A percentile compares a stretch with the other conserved stretches of the same genome.
Conservation (phyloP, 768 basidiomycete genomes). For the Botryobasidium botryosum region DNA sequence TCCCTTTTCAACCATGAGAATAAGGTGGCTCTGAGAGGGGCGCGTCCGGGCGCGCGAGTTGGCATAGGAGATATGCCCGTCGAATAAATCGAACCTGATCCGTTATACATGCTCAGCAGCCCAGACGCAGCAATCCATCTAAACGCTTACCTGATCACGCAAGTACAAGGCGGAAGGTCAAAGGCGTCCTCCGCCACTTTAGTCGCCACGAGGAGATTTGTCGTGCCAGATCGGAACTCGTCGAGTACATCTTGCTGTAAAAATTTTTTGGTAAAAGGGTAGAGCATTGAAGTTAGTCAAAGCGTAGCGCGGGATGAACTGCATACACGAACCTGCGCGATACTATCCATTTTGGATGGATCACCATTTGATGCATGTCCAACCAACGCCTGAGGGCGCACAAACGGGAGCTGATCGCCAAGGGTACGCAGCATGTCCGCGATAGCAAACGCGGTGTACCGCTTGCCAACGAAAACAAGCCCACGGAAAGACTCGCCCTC, state of each 20-base stretch:
- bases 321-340: constrained; percentile 24
- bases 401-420: constrained; percentile 32
- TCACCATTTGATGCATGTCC: constrained; percentile 18
- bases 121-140: no score
- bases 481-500: constrained; percentile 46
- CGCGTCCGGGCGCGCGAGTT: constrained; percentile 33
- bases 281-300: no score
- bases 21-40: constrained; percentile 33
- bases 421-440: constrained; percentile 40
- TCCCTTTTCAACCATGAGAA: constrained; percentile 46
- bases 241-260: constrained; percentile 31
- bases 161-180: constrained; percentile 36
- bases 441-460: constrained; percentile 38
- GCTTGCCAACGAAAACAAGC: constrained; percentile 43
- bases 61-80: constrained; percentile 44
- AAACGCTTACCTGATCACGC: constrained; percentile 47
- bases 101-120: no score
- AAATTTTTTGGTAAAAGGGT: background rate
- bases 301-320: no score
- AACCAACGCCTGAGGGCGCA: constrained; percentile 36
- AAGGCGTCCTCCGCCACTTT: constrained; percentile 38
- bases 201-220: constrained; percentile 48
- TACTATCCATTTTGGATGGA: constrained; percentile 13
- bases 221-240: constrained; percentile 35
- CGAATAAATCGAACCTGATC: constrained; percentile 40